Percentiles rank a stretch among this genome's conserved stretches.
These are phyloP conservation scores for Penicillium soppii DNA, from an alignment of 495 filamentous ascomycete genomes.

Conservation along the genomic window DNA sequence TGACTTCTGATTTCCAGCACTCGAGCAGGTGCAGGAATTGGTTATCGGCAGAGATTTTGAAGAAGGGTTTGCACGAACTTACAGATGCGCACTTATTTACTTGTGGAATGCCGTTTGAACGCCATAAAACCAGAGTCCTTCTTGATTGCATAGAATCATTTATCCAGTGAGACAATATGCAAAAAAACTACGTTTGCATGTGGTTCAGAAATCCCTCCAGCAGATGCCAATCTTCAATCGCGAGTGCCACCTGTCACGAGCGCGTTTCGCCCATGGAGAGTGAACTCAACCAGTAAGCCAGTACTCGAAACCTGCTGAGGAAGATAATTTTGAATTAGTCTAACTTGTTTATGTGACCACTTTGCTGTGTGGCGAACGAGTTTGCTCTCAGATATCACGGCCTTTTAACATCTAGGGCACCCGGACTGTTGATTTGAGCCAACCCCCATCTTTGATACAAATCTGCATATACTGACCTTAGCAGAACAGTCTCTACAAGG, in stretches of 20 bases:
- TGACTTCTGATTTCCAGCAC: constrained; percentile 71
- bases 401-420: constrained; percentile 8
- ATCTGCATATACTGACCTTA: neutral
- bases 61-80: constrained; percentile 44
- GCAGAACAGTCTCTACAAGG: neutral
- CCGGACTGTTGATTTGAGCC: neutral
- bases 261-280: constrained; percentile 61
- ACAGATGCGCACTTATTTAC: constrained; percentile 46
- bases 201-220: constrained; percentile 75
- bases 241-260: constrained; percentile 80
- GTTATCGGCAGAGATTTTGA: constrained; percentile 52
- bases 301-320: neutral
- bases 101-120: constrained; percentile 41
- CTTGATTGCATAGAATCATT: constrained; percentile 29
- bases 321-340: constrained; percentile 15
- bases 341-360: neutral
- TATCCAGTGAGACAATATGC: constrained; percentile 36
- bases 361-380: neutral
- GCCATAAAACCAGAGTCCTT: constrained; percentile 28
- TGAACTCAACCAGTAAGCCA: constrained; percentile 29
- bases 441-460: constrained; percentile 20
- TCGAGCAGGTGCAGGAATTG: constrained; percentile 69
- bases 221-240: constrained; percentile 78
- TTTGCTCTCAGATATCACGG: constrained; percentile 3
- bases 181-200: constrained; percentile 80